Base-by-base conservation (phyloP, 768 basidiomycete genomes). In the Tulasnella sp. region DNA sequence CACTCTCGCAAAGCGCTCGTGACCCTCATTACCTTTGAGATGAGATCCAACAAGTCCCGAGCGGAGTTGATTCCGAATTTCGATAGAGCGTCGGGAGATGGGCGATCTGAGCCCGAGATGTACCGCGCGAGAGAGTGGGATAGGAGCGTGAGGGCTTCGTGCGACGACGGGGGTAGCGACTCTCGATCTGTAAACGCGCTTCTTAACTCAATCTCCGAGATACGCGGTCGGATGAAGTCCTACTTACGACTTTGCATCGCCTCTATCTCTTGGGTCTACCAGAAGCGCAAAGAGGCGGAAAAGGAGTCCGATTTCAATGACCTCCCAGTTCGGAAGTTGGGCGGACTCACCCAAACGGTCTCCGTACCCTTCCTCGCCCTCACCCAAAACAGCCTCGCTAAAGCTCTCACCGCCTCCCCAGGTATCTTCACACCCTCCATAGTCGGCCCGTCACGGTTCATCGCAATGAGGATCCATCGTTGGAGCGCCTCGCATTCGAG, bases 211-310 rank as follows among this genome's bases (percentile, higher is more conserved):
- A 63, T 40, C 19, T 19, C 34, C 44, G 22, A 69, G 39, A n/a
- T 64, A 14, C 40, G n/a, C 7, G 8, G 65, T 34, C 5, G 22
- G 34, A 11, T 8, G 3, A 16, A 26, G 47, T 42, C n/a, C 37
- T n/a, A 83, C 89, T 47, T 75, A 95, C 94, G 89, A 22, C 90
- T 92, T 78, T 94, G 88, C 83, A 97, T 83, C 4, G 81, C 79
- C 32, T 86, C 85, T 19, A 94, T 83, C 78, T 90, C 87, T 71
- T 80, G 84, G 34, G 86, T 80, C 94, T 81, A 73, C 59, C 14
- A n/a, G 8, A 16, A 17, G 17, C 74, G 36, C 26, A 40, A 12
- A 32, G 36, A 8, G 22, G 63, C 34, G 40, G 34, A 63, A 14
- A 26, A 34, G 3, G 35, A 37, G 26, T 32, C 17, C 35, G 42